A percentile compares a stretch with the other conserved stretches of the same genome.
Evolutionary conservation across 305 asterid genomes (phyloP).

Genomic region (Ajuga reptans): DNA sequence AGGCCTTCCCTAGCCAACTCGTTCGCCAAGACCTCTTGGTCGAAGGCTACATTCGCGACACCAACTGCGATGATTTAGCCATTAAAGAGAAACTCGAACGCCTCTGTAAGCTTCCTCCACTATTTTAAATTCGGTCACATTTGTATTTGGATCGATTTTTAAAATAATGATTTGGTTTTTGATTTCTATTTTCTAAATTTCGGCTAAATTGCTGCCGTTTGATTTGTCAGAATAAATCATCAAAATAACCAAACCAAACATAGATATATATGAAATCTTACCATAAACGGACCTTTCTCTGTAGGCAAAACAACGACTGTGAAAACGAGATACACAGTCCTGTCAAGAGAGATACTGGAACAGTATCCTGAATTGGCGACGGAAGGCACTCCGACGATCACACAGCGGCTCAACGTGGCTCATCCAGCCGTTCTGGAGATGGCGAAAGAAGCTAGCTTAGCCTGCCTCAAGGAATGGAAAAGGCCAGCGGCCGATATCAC

Average conservation of each 20-base stretch:
- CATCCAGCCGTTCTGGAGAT: constrained; percentile 72
- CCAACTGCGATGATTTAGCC: constrained; percentile 52
- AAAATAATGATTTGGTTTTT: too few species aligned
- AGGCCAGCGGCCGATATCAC: constrained; percentile 60
- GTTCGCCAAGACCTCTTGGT: constrained; percentile 79
- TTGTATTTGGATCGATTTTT: too few species aligned
- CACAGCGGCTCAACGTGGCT: constrained; percentile 69
- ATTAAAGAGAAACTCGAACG: constrained; percentile 81
- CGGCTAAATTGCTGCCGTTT: too few species aligned
- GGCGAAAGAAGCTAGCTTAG: constrained; percentile 70
- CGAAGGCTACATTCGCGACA: constrained; percentile 74
- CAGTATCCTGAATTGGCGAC: constrained; percentile 74
- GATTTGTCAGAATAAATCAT: too few species aligned
- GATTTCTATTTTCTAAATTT: too few species aligned
- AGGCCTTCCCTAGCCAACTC: constrained; percentile 77
- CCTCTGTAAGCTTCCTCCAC: constrained; percentile 40
- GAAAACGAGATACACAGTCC: constrained; percentile 75
- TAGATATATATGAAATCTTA: too few species aligned
- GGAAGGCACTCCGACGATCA: constrained; percentile 80
- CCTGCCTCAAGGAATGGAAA: constrained; percentile 63
- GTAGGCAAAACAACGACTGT: constrained; percentile 89
- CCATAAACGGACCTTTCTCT: background rate
- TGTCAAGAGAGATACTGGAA: constrained; percentile 69
- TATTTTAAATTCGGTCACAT: too few species aligned
- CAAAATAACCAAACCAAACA: too few species aligned